Evolutionary conservation across 2,329 filamentous ascomycete species (phyloP).

Genomic region (Arthrocladium fulminans): DNA sequence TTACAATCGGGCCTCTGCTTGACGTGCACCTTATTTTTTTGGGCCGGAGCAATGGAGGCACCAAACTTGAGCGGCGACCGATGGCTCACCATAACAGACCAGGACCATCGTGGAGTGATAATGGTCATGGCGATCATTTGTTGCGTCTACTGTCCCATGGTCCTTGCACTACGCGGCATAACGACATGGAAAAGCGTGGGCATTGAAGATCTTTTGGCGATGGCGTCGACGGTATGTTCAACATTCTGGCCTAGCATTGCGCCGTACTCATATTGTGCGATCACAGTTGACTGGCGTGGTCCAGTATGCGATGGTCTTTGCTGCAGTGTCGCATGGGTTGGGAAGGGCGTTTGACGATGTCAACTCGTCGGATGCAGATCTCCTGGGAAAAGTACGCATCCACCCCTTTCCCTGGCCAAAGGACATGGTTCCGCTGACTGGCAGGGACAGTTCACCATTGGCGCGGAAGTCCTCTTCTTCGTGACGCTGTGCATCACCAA

Average conservation of each 20-base stretch:
- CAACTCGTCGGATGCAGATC: neutral
- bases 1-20: neutral
- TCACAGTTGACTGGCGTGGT: conserved; percentile 1
- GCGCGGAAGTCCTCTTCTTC: conserved; percentile 7
- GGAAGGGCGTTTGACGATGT: conserved; percentile 10
- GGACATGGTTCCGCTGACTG: neutral
- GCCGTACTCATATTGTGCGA: neutral
- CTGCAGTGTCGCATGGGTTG: conserved; percentile 10
- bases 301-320: conserved; percentile 10
- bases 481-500: conserved; percentile 7
- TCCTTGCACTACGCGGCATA: conserved; percentile 9
- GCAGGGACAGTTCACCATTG: conserved; percentile 7
- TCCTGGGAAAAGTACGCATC: conserved; percentile 9
- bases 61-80: conserved; percentile 8
- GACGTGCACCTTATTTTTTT: too few species aligned
- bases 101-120: conserved; percentile 10
- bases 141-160: conserved; percentile 10
- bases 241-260: too few species aligned
- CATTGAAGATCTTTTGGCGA: conserved; percentile 9
- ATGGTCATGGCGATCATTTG: conserved; percentile 11
- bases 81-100: conserved; percentile 4
- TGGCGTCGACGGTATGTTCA: conserved; percentile 7
- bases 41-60: conserved; percentile 1
- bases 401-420: neutral
- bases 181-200: conserved; percentile 6